Percentiles rank a stretch among this genome's conserved stretches.
These are phyloP conservation scores for Lipomyces yamadae DNA, from an alignment of 805 yeast genomes.

Conservation along the genomic window DNA sequence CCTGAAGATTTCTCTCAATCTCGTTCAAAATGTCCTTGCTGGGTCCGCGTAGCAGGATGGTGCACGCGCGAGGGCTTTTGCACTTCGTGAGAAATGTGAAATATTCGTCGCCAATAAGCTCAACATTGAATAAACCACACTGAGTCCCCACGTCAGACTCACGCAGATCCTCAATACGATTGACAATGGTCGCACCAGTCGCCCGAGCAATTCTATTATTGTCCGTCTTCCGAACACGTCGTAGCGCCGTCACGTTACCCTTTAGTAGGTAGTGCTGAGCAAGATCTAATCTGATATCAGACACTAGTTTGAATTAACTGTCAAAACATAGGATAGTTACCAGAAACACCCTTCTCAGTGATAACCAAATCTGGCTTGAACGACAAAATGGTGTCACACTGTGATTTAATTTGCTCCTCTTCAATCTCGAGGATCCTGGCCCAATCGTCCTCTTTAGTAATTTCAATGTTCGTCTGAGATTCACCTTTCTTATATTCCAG, in stretches of 20 bases:
- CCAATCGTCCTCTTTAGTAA: slow-evolving; percentile 96
- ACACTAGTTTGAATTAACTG: neutral
- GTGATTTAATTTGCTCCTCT: slow-evolving; percentile 89
- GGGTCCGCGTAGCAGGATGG: slow-evolving; percentile 91
- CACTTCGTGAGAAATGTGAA: slow-evolving; percentile 84
- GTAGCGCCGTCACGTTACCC: slow-evolving; percentile 88
- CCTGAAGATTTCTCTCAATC: slow-evolving; percentile 95
- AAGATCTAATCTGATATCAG: slow-evolving; percentile 50
- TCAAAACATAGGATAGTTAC: neutral
- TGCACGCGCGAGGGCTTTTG: slow-evolving; percentile 87
- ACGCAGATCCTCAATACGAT: slow-evolving; percentile 90
- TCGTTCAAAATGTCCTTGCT: slow-evolving; percentile 96
- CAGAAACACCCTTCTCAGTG: slow-evolving; percentile 98
- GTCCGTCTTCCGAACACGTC: slow-evolving; percentile 95
- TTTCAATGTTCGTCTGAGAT: slow-evolving; percentile 96
- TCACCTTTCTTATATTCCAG: slow-evolving; percentile 98
- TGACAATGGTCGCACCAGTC: slow-evolving; percentile 96
- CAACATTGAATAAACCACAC: slow-evolving; percentile 92
- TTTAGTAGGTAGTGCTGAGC: slow-evolving; percentile 96
- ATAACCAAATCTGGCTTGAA: slow-evolving; percentile 92
- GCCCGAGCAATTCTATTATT: slow-evolving; percentile 96
- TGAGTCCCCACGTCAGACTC: slow-evolving; percentile 86
- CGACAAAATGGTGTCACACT: slow-evolving; percentile 83
- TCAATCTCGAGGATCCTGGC: slow-evolving; percentile 91
- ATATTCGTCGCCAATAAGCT: slow-evolving; percentile 96